These are phyloP conservation scores for Cyclocybe cylindracea DNA, from an alignment of 768 basidiomycete species.

Conservation along the genomic window DNA sequence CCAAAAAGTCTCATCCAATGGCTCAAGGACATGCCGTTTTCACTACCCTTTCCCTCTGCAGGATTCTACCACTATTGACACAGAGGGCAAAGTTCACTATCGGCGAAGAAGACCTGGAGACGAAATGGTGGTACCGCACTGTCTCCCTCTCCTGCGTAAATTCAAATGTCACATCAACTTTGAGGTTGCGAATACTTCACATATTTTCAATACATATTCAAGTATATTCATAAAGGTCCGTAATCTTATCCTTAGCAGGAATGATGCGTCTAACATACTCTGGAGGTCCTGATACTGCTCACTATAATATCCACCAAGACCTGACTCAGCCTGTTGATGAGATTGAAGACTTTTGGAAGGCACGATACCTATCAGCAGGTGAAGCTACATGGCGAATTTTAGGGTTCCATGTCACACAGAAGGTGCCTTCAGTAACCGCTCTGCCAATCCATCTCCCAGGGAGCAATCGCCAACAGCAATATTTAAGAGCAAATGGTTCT, in stretches of 20 bases:
- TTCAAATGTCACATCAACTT: constrained; percentile 39
- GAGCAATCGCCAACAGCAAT: constrained; percentile 20
- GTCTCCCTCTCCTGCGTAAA: constrained; percentile 19
- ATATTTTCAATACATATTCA: constrained; percentile 41
- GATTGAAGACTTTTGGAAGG: constrained; percentile 36
- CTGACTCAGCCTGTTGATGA: constrained; percentile 23
- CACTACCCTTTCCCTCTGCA: constrained; percentile 18
- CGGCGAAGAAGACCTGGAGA: constrained; percentile 21
- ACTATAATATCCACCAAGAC: background rate
- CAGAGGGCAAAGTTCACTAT: constrained; percentile 28
- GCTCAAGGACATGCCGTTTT: constrained; percentile 21
- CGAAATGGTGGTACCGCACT: constrained; percentile 30
- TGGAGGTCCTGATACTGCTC: constrained; percentile 10
- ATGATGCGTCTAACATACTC: background rate
- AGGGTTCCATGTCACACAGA: constrained; percentile 32
- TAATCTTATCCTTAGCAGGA: background rate
- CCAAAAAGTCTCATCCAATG: constrained; percentile 17
- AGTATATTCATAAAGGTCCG: constrained; percentile 40
- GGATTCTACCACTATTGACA: constrained; percentile 23
- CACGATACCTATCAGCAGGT: constrained; percentile 30
- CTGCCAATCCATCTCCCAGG: constrained; percentile 32
- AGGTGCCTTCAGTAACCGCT: constrained; percentile 31
- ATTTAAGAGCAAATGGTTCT: constrained; percentile 7
- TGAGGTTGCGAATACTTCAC: constrained; percentile 27
- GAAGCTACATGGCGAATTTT: constrained; percentile 39